These are phyloP conservation scores for Myriosclerotinia duriaeana DNA, from an alignment of 2,329 filamentous ascomycete species.

Conservation along the genomic window DNA sequence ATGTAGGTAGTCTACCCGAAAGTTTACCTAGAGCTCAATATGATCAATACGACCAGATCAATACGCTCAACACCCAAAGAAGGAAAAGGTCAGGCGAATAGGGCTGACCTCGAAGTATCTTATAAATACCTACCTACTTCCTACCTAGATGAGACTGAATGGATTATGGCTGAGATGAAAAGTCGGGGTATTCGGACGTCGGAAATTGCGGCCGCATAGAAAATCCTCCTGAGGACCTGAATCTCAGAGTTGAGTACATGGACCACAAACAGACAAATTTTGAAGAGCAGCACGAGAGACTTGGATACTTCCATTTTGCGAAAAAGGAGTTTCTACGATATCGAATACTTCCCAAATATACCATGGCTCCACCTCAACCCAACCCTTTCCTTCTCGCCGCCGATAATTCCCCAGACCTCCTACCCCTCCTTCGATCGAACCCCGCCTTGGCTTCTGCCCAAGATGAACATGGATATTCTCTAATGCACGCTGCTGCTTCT, in stretches of 20 bases:
- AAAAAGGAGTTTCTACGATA: not conserved
- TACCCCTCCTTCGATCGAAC: slow-evolving; percentile 71
- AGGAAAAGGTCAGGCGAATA: too few relatives aligned
- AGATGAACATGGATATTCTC: slow-evolving; percentile 90
- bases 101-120: too few relatives aligned
- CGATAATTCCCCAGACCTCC: slow-evolving; percentile 72
- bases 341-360: not conserved
- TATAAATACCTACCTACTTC: too few relatives aligned
- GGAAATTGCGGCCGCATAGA: slow-evolving; percentile 12
- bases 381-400: slow-evolving; percentile 78
- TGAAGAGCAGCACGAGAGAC: not conserved
- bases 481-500: slow-evolving; percentile 88
- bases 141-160: not conserved
- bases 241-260: not conserved
- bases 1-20: not conserved
- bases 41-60: too few relatives aligned
- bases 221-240: slow-evolving; percentile 11
- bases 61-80: too few relatives aligned
- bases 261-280: not conserved
- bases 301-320: not conserved
- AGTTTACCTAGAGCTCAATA: too few relatives aligned
- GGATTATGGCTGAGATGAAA: not conserved
- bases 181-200: not conserved
- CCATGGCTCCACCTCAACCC: slow-evolving; percentile 29
- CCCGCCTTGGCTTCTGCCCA: slow-evolving; percentile 75